Conservation (phyloP, 2,329 filamentous ascomycete species). For the Salinomyces thailandicus region DNA sequence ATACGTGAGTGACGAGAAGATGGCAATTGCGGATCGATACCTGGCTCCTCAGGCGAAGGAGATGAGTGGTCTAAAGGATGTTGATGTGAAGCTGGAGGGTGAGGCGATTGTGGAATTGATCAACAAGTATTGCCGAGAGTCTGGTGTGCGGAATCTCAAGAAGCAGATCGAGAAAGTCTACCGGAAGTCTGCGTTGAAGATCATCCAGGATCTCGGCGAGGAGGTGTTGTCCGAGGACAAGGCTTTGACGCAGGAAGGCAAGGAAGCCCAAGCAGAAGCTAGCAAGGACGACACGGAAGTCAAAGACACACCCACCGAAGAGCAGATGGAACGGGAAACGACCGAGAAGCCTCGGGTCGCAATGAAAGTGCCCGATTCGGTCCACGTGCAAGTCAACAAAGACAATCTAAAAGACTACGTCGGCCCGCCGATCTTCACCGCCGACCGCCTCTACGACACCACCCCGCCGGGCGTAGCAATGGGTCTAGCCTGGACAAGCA, state of each 20-base stretch:
- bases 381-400: slow-evolving; percentile 77
- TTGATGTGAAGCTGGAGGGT: slow-evolving; percentile 76
- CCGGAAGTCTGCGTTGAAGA: slow-evolving; percentile 91
- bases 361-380: slow-evolving; percentile 72
- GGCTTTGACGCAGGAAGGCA: slow-evolving; percentile 76
- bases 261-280: slow-evolving; percentile 60
- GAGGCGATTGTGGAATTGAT: slow-evolving; percentile 92
- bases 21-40: slow-evolving; percentile 91
- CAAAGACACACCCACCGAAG: slow-evolving; percentile 46
- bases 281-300: slow-evolving; percentile 54
- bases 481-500: slow-evolving; percentile 95
- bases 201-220: slow-evolving; percentile 88
- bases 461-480: slow-evolving; percentile 92
- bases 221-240: slow-evolving; percentile 72
- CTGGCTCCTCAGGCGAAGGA: slow-evolving; percentile 91
- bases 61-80: slow-evolving; percentile 77
- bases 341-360: slow-evolving; percentile 60
- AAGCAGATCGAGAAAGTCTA: slow-evolving; percentile 99
- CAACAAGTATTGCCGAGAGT: slow-evolving; percentile 96
- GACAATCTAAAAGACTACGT: slow-evolving; percentile 95
- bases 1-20: slow-evolving; percentile 97
- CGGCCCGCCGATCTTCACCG: slow-evolving; percentile 87
- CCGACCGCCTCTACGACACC: slow-evolving; percentile 86
- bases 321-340: slow-evolving; percentile 47
- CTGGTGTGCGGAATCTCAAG: slow-evolving; percentile 92